Evolutionary conservation across 805 yeast species (phyloP), one percentile per base, ranked within the genome.

Genomic region (Yarrowia deformans): DNA sequence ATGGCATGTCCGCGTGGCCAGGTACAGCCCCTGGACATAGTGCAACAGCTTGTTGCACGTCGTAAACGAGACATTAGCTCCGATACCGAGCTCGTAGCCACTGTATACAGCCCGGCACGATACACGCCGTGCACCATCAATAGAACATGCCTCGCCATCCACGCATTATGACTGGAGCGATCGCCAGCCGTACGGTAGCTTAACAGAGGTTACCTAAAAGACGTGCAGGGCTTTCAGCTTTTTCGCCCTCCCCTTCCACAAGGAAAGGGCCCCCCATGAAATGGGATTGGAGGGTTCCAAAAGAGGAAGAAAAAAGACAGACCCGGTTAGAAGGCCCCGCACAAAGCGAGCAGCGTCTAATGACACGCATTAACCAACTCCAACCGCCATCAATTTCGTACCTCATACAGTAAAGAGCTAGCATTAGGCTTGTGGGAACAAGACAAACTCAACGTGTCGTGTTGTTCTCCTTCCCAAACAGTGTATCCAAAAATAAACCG

Each of bases 381-480:
- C 7, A 45, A 14, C 18, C 12, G 29, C 43, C 58, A 52, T 35
- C 19, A 52, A 35, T 52, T 34, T 18, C 6, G 3, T 39, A 4
- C 32, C 16, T 34, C 45, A 40, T n/a, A 18, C 48, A 7, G 48
- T 45, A 2, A 34, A 9, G 37, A 34, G 6, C 32, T 19, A 35
- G 29, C 23, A 10, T 29, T 56, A 40, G 63, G 32, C 63, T 39
- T 54, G 29, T 2, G 37, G 18, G 48, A 42, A 55, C 46, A 39
- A 54, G 61, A 56, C 63, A 56, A 56, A 56, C 50, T 60, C 66
- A 43, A n/a, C 50, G 40, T 60, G 66, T 34, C 34, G 40, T 60
- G 66, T 60, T 60, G 66, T 60, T 60, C 66, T 60, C 66, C 52
- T 60, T 60, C 66, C 66, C 66, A 60, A 60, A 39, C 52, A 34